Evolutionary conservation across 2,329 filamentous ascomycete species (phyloP).

Genomic region (Cladosporium sp.): DNA sequence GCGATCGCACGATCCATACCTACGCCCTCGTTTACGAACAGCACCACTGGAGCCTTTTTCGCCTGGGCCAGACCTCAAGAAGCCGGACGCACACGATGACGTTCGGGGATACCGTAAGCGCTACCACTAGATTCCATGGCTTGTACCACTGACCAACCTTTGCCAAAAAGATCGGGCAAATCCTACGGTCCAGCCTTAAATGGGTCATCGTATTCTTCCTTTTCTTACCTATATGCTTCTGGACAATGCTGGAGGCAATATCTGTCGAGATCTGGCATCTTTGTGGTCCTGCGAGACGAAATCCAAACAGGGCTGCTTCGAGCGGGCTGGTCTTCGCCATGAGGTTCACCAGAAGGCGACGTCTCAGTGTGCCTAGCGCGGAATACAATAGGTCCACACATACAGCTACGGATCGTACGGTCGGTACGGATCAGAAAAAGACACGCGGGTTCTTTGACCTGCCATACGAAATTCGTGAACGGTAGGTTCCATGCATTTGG

Average conservation of each 20-base stretch:
- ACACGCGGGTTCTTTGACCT: not conserved
- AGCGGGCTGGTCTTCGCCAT: not conserved
- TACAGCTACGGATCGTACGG: not conserved
- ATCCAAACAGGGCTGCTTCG: not conserved
- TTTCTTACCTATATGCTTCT: not conserved
- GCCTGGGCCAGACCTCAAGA: too few species aligned
- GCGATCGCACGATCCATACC: too few species aligned
- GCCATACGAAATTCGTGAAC: not conserved
- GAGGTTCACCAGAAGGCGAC: not conserved
- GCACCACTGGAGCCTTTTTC: too few species aligned
- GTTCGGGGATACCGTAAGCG: too few species aligned
- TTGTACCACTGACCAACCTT: too few species aligned
- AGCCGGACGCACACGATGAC: too few species aligned
- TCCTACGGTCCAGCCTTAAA: too few species aligned
- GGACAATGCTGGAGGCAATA: not conserved
- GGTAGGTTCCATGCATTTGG: not conserved
- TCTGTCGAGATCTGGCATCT: not conserved
- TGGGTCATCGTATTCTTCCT: too few species aligned
- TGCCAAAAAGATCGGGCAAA: too few species aligned
- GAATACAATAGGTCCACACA: too few species aligned
- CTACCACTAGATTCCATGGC: too few species aligned
- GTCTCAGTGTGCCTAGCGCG: not conserved
- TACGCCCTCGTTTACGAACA: too few species aligned
- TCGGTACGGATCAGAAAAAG: not conserved
- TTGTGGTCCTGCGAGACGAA: not conserved